phyloP scores from a whole-genome alignment of 2,329 filamentous ascomycete species.

The Talaromyces sp. region DNA sequence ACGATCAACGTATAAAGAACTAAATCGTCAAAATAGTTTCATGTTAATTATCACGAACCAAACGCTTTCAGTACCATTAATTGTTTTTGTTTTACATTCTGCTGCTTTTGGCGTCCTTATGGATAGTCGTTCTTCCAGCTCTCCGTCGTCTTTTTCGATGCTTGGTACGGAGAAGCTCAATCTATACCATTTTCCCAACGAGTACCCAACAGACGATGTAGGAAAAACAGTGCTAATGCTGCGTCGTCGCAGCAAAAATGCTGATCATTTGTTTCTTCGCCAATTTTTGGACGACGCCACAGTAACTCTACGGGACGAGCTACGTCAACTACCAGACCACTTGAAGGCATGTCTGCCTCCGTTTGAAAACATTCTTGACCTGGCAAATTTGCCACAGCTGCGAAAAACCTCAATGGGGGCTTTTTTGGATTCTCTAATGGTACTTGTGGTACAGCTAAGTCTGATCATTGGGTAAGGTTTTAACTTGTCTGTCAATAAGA shows the following conservation, averaged over 20 bases:
- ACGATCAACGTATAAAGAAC: background rate
- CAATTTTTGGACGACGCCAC: background rate
- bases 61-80: background rate
- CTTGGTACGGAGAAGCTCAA: background rate
- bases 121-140: background rate
- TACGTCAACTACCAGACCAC: background rate
- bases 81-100: background rate
- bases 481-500: background rate
- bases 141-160: background rate
- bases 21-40: background rate
- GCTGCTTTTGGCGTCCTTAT: background rate
- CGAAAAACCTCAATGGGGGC: background rate
- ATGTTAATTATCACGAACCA: background rate
- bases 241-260: background rate
- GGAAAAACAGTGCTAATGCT: background rate
- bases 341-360: background rate
- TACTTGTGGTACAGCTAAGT: background rate
- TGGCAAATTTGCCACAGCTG: background rate
- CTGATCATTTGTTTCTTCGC: background rate
- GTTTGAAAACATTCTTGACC: conserved; percentile 1
- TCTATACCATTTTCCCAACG: background rate
- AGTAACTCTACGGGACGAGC: background rate
- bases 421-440: background rate
- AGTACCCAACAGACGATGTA: background rate
- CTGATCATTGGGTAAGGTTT: background rate